Evolutionary conservation across 257 asterid species (phyloP).

Genomic region (Euphrasia confusa): DNA sequence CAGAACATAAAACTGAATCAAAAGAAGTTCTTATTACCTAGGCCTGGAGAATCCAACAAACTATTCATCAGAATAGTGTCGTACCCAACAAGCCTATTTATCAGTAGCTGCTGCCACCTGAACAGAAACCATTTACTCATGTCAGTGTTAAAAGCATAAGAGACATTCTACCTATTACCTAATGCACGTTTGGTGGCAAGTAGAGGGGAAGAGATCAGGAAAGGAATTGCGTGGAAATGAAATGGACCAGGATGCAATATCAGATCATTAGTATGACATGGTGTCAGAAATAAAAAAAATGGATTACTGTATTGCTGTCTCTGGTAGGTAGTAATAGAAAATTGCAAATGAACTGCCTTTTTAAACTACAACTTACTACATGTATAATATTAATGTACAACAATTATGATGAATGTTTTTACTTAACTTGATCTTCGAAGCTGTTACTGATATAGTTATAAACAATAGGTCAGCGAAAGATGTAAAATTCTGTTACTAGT

Average conservation of each 20-base stretch:
- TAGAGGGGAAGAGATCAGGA: neutral
- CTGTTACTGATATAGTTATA: neutral
- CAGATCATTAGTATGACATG: constrained; percentile 11
- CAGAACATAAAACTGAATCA: constrained; percentile 13
- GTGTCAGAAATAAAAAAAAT: neutral
- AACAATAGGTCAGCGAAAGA: constrained; percentile 10
- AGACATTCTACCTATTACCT: constrained; percentile 10
- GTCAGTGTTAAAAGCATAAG: constrained; percentile 17
- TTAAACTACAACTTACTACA: neutral
- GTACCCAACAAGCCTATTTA: constrained; percentile 93
- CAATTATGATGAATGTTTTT: neutral
- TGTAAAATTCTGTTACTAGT: neutral
- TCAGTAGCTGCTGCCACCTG: constrained; percentile 99
- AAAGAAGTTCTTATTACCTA: constrained; percentile 50
- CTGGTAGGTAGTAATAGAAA: neutral
- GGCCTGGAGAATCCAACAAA: constrained; percentile 84
- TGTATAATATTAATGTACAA: neutral
- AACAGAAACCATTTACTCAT: constrained; percentile 22
- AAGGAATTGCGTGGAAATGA: constrained; percentile 15
- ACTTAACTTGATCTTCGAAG: neutral
- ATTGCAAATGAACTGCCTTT: constrained; percentile 1
- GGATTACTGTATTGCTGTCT: neutral
- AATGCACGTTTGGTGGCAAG: constrained; percentile 5
- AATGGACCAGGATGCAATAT: constrained; percentile 9
- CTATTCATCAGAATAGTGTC: constrained; percentile 98